Conservation (phyloP, 2,329 filamentous ascomycete genomes). For the Microcyclospora pomicola region DNA sequence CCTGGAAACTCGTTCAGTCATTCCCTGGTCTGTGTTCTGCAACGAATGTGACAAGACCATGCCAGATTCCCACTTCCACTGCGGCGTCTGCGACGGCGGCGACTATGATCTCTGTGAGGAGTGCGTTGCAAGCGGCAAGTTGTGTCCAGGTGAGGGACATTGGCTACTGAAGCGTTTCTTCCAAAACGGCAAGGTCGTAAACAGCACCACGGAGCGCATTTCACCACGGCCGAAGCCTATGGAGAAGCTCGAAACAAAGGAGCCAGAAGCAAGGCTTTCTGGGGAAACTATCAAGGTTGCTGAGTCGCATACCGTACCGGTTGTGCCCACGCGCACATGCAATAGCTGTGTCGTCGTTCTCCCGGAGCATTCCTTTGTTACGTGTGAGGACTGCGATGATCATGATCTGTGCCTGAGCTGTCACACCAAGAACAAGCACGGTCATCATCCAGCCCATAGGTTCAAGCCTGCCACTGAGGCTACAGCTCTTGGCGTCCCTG, state of each 20-base stretch:
- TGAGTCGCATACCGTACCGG: constrained; percentile 30
- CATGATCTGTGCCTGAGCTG: constrained; percentile 83
- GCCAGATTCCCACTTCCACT: constrained; percentile 79
- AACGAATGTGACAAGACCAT: constrained; percentile 75
- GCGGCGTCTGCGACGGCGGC: constrained; percentile 79
- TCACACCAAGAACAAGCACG: constrained; percentile 62
- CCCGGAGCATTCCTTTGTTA: constrained; percentile 66
- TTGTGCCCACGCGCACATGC: constrained; percentile 49
- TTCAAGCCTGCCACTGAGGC: constrained; percentile 58
- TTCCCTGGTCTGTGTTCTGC: constrained; percentile 73
- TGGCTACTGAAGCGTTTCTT: constrained; percentile 91
- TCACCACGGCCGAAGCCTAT: constrained; percentile 20
- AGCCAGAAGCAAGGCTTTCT: constrained; percentile 26
- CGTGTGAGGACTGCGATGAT: constrained; percentile 73
- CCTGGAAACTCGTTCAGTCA: constrained; percentile 9
- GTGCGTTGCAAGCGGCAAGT: constrained; percentile 62
- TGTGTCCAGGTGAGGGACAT: constrained; percentile 67
- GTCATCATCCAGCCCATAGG: constrained; percentile 77
- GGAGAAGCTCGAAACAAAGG: constrained; percentile 5
- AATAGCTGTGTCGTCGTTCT: constrained; percentile 53
- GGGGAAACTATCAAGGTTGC: constrained; percentile 24
- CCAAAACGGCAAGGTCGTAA: constrained; percentile 62
- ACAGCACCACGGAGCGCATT: constrained; percentile 73
- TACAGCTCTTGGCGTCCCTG: constrained; percentile 45
- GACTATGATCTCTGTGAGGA: constrained; percentile 84